Evolutionary conservation across 2,329 filamentous ascomycete genomes (phyloP), one percentile per base, ranked within the genome.

Genomic region (Aspergillus flavus): DNA sequence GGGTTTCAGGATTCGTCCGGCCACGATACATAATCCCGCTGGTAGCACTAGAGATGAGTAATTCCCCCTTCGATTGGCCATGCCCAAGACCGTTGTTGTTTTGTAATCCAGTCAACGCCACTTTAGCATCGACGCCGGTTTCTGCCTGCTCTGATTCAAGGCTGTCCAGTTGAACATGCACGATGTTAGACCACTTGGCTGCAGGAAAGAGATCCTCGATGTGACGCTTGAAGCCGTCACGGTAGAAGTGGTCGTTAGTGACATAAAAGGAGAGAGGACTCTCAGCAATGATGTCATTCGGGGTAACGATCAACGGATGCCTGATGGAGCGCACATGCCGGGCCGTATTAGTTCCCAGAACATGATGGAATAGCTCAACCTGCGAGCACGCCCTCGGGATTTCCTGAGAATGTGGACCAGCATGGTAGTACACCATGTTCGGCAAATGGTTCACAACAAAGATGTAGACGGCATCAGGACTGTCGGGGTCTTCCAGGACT

Each of bases 371-470:
- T 5, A 89, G 66, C 68, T 89, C 87, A 45, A 89, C 72, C 11
- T 83, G 83, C 0, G 87, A 88, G 1, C 79, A 79, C 0, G 82
- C 79, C 63, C 81, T 81, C 11, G 73, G 75, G 2, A 70, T 69
- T 2, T 74, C 73, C 5, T 65, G 63, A 3, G 64, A 66, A 7
- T 68, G 21, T 30, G 58, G 53, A 5, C 56, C 50, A 6, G 57
- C 54, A 10, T 61, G 59, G 21, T 72, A 70, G 26, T 79, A 81
- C 0, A 78, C 77, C 0, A 79, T 78, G 61, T 87, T 83, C 0
- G 86, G 83, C 1, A 84, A 67, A 61, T 89, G 87, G 66, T 89
- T 89, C 57, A 89, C 73, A 0, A 84, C 86, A 59, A 86, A 86
- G 53, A 89, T 84, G 66, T 87, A 89, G 6, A 89, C 83, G 0